A percentile compares a stretch with the other conserved stretches of the same genome.
Conservation (phyloP, 371 early-diverging fungal genomes). For the Mortierella sp. region DNA sequence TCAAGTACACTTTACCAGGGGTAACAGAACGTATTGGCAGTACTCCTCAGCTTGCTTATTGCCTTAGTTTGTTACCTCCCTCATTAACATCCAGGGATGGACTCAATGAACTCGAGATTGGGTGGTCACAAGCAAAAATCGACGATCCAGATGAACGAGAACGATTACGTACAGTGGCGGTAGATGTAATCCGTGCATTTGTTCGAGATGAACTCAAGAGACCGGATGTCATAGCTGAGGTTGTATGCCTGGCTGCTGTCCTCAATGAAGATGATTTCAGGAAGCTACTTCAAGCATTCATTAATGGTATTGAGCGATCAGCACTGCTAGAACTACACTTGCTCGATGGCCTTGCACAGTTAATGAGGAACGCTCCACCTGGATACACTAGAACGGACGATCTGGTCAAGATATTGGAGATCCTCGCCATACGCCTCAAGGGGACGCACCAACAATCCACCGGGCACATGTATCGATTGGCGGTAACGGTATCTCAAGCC, state of each 20-base stretch:
- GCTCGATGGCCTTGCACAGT: constrained; percentile 8
- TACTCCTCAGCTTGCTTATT: too few relatives aligned
- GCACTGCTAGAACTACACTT: background rate
- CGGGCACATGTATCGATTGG: background rate
- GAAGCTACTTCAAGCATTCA: background rate
- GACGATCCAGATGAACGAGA: background rate
- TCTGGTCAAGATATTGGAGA: constrained; percentile 13
- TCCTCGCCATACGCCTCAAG: constrained; percentile 3
- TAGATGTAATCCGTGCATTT: background rate
- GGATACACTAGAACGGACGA: constrained; percentile 8
- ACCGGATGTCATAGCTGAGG: too few relatives aligned
- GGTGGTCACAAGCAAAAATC: background rate
- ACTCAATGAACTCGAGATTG: background rate
- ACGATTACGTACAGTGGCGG: background rate
- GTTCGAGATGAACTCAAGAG: too few relatives aligned
- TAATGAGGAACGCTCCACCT: background rate
- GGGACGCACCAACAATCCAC: constrained; percentile 8
- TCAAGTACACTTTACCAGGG: too few relatives aligned
- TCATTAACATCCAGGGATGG: background rate
- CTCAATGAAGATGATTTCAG: too few relatives aligned
- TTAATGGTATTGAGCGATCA: background rate
- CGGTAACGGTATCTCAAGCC: background rate
- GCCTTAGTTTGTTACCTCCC: too few relatives aligned
- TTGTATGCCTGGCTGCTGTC: too few relatives aligned
- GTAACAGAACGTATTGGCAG: too few relatives aligned